Conservation (phyloP, 78 protist genomes). For the Thecamonas trahens region DNA sequence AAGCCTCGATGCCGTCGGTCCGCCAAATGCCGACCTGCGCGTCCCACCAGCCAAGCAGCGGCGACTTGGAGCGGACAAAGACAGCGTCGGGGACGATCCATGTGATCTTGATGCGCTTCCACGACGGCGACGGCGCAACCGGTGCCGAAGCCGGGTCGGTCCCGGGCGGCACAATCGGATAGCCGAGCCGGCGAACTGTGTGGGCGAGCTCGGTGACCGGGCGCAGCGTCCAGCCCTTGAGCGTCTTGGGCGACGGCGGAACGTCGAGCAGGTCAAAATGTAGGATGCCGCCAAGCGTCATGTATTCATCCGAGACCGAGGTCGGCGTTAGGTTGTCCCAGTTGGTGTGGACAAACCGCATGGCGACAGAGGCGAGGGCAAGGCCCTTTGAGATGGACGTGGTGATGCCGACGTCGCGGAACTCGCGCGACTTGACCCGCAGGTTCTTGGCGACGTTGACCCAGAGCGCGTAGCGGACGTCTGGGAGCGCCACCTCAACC, state of each 20-base stretch:
- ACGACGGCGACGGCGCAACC: not conserved
- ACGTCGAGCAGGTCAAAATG: not conserved
- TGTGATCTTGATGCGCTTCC: not conserved
- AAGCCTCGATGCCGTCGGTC: not conserved
- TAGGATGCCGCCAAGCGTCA: not conserved
- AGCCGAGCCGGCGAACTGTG: not conserved
- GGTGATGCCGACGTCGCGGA: not conserved
- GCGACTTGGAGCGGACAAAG: not conserved
- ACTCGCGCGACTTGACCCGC: not conserved
- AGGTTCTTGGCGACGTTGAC: not conserved
- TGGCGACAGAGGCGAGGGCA: not conserved
- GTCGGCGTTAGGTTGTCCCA: not conserved
- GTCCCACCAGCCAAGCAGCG: not conserved
- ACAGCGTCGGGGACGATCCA: not conserved
- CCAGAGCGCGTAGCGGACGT: not conserved
- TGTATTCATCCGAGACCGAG: not conserved
- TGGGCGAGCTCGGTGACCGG: not conserved
- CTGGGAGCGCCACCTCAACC: no score
- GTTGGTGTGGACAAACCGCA: not conserved
- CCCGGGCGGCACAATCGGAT: no score
- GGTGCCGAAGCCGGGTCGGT: not conserved
- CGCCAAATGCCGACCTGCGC: not conserved
- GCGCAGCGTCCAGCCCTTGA: constrained; percentile 2
- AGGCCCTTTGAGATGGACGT: not conserved
- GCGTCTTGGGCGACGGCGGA: not conserved